A percentile compares a stretch with the other conserved stretches of the same genome.
These are phyloP conservation scores for Apiotrichum gamsii DNA, from an alignment of 1,284 basidiomycete species.

Conservation along the genomic window DNA sequence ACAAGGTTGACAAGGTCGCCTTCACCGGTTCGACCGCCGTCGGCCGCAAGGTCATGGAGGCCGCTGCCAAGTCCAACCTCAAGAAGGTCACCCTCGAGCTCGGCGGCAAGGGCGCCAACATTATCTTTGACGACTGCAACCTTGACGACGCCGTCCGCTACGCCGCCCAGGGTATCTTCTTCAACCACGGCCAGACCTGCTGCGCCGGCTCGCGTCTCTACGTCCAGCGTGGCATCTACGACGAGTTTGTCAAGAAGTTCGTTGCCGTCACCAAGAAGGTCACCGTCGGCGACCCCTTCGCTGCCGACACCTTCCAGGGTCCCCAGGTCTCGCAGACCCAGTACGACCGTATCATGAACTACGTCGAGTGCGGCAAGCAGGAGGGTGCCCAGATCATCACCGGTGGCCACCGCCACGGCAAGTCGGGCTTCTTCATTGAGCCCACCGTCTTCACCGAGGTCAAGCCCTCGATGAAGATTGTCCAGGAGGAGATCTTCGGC, in stretches of 20 bases:
- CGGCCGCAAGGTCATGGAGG: conserved; percentile 54
- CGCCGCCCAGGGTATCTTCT: conserved; percentile 70
- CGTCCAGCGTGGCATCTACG: conserved; percentile 75
- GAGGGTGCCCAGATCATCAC: conserved; percentile 73
- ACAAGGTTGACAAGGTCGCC: conserved; percentile 54
- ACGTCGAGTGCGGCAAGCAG: conserved; percentile 76
- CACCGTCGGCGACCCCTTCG: conserved; percentile 63
- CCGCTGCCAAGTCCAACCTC: conserved; percentile 53
- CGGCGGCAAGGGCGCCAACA: conserved; percentile 82
- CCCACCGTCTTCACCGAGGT: conserved; percentile 77
- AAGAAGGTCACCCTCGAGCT: conserved; percentile 82
- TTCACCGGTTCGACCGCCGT: conserved; percentile 55
- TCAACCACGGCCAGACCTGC: conserved; percentile 64
- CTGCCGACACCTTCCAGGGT: conserved; percentile 64
- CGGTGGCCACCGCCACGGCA: conserved; percentile 70
- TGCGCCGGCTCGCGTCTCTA: conserved; percentile 54
- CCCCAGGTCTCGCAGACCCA: conserved; percentile 63
- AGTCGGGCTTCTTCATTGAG: conserved; percentile 55
- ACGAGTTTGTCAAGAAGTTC: conserved; percentile 49
- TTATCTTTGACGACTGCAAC: conserved; percentile 51
- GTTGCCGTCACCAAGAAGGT: conserved; percentile 27
- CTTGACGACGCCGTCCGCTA: conserved; percentile 74
- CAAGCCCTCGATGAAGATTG: conserved; percentile 73
- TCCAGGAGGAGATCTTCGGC: conserved; percentile 85
- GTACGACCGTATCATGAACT: conserved; percentile 68